Evolutionary conservation across 495 filamentous ascomycete species (phyloP).

Genomic region (Annulohypoxylon stygium): DNA sequence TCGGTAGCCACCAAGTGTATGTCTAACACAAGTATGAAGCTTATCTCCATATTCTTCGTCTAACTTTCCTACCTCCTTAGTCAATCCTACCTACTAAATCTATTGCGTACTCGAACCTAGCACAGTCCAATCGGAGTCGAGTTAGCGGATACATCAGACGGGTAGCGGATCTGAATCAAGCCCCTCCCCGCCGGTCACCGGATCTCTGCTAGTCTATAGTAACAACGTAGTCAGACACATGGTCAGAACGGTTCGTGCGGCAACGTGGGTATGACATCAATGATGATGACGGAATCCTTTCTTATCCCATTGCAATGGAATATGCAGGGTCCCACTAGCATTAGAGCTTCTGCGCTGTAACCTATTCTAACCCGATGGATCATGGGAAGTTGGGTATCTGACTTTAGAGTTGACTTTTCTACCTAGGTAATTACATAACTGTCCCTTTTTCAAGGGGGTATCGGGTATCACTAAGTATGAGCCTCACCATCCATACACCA

Average conservation of each 20-base stretch:
- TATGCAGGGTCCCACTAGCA: constrained; percentile 22
- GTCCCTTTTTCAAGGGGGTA: background rate
- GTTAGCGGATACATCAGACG: constrained; percentile 7
- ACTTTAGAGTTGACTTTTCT: constrained; percentile 1
- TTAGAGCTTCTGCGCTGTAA: constrained; percentile 10
- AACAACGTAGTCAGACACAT: constrained; percentile 7
- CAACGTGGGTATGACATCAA: constrained; percentile 32
- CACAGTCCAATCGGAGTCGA: constrained; percentile 26
- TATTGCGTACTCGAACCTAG: constrained; percentile 32
- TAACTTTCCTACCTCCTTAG: background rate
- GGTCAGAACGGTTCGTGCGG: constrained; percentile 15
- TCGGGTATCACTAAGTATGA: background rate
- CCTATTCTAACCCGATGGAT: constrained; percentile 5
- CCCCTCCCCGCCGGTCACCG: constrained; percentile 30
- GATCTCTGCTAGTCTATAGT: constrained; percentile 25
- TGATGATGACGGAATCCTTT: constrained; percentile 7
- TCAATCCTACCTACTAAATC: constrained; percentile 18
- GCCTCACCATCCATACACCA: constrained; percentile 3
- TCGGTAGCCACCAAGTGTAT: background rate
- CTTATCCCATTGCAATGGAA: constrained; percentile 2
- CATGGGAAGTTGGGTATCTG: background rate
- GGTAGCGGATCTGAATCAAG: constrained; percentile 28
- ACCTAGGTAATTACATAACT: background rate
- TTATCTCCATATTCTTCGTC: background rate
- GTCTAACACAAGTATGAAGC: background rate